Evolutionary conservation across 1,284 basidiomycete species (phyloP).

Genomic region (Sanghuangporus weigelae): DNA sequence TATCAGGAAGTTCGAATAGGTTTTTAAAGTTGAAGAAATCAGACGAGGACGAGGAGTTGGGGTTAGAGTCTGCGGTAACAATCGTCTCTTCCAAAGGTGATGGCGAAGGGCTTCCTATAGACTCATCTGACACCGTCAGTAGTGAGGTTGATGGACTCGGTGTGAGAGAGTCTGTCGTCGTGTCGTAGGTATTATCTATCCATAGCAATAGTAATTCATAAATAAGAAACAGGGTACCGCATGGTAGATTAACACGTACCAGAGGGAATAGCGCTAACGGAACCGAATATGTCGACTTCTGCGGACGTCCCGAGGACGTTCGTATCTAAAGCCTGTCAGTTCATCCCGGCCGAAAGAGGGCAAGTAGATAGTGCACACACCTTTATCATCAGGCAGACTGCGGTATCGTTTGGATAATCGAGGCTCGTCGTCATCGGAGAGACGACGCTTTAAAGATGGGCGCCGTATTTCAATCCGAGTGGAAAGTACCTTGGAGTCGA

Average conservation of each 20-base stretch:
- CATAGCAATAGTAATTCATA: neutral
- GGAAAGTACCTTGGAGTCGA: too few species aligned
- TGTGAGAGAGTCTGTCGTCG: too few species aligned
- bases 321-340: neutral
- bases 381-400: neutral
- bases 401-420: neutral
- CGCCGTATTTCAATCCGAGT: neutral
- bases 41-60: neutral
- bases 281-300: too few species aligned
- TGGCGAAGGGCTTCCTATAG: too few species aligned
- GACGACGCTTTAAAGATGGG: neutral
- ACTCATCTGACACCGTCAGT: too few species aligned
- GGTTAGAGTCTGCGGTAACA: too few species aligned
- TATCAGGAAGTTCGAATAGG: neutral
- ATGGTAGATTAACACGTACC: too few species aligned
- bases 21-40: neutral
- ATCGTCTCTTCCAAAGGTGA: too few species aligned
- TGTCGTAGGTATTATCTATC: neutral
- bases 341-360: neutral
- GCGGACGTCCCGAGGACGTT: too few species aligned
- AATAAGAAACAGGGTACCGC: neutral
- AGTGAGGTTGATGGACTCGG: too few species aligned
- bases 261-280: too few species aligned
- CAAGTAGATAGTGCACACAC: neutral
- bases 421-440: neutral